These are phyloP conservation scores for Pythium diclinum DNA, from an alignment of 352 stramenopile species.

Conservation along the genomic window DNA sequence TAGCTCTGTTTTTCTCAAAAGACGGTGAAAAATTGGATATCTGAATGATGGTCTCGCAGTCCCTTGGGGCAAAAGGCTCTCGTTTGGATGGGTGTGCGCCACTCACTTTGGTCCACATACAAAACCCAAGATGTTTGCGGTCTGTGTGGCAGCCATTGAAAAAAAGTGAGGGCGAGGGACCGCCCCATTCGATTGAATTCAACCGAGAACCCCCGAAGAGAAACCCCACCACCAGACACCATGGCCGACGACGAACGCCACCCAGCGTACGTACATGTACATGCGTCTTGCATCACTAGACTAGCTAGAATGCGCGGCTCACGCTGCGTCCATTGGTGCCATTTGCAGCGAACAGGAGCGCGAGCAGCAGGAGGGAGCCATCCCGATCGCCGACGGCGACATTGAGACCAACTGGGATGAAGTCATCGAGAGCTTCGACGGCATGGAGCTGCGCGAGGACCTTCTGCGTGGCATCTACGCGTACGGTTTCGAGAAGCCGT, in stretches of 20 bases:
- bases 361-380: conserved; percentile 71
- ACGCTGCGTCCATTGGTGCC: neutral
- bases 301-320: neutral
- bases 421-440: conserved; percentile 98
- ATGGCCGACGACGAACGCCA: conserved; percentile 86
- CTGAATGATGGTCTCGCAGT: conserved; percentile 23
- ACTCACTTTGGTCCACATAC: conserved; percentile 63
- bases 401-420: conserved; percentile 99
- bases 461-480: conserved; percentile 99
- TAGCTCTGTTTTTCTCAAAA: neutral
- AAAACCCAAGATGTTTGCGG: conserved; percentile 50
- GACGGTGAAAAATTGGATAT: neutral
- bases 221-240: conserved; percentile 29
- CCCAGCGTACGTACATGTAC: conserved; percentile 28
- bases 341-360: conserved; percentile 33
- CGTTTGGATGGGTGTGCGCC: conserved; percentile 26
- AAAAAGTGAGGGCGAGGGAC: conserved; percentile 38
- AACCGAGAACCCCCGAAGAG: conserved; percentile 32
- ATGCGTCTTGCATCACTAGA: neutral
- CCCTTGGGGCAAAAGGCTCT: neutral
- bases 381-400: conserved; percentile 88
- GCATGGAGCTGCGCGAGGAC: conserved; percentile 98
- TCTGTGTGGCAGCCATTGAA: conserved; percentile 24
- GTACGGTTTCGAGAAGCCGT: conserved; percentile 99
- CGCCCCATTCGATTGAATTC: conserved; percentile 35